Conservation (phyloP, 306 rosid genomes). For the Fagus crenata region DNA sequence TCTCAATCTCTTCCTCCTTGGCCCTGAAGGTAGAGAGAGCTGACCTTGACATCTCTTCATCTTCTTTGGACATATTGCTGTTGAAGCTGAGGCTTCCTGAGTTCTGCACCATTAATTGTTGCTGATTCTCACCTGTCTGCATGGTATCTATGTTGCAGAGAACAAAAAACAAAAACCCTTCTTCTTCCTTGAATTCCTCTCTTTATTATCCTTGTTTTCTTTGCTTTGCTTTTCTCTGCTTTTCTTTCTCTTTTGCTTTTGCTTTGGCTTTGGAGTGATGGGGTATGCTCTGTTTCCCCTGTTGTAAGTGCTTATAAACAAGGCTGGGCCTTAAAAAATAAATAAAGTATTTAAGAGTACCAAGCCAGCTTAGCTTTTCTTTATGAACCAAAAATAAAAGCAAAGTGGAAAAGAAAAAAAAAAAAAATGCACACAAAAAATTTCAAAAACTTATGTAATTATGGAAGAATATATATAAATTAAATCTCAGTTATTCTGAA, state of each 20-base stretch:
- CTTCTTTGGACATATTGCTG: conserved; percentile 87
- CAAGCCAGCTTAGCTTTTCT: conserved; percentile 38
- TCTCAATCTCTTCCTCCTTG: conserved; percentile 94
- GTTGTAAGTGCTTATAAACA: conserved; percentile 45
- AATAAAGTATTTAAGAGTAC: neutral
- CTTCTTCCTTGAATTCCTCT: conserved; percentile 38
- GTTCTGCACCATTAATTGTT: conserved; percentile 76
- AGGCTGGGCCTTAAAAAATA: conserved; percentile 3
- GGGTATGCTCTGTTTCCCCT: conserved; percentile 43
- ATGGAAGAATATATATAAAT: neutral
- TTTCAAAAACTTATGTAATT: conserved; percentile 5
- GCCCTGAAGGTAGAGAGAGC: conserved; percentile 91
- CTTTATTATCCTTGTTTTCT: conserved; percentile 24
- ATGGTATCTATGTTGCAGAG: conserved; percentile 31
- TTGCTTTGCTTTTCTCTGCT: conserved; percentile 7
- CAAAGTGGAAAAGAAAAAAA: neutral
- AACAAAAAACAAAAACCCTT: conserved; percentile 13
- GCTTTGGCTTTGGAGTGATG: conserved; percentile 64
- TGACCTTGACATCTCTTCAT: conserved; percentile 93
- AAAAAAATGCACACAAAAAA: neutral
- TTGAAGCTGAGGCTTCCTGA: conserved; percentile 88
- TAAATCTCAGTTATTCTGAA: too few species aligned
- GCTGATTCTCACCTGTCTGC: conserved; percentile 63
- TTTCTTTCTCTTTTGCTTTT: conserved; percentile 23
- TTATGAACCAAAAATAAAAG: conserved; percentile 37